These are phyloP conservation scores for Fusarium poae DNA, from an alignment of 2,329 filamentous ascomycete genomes.

Conservation along the genomic window DNA sequence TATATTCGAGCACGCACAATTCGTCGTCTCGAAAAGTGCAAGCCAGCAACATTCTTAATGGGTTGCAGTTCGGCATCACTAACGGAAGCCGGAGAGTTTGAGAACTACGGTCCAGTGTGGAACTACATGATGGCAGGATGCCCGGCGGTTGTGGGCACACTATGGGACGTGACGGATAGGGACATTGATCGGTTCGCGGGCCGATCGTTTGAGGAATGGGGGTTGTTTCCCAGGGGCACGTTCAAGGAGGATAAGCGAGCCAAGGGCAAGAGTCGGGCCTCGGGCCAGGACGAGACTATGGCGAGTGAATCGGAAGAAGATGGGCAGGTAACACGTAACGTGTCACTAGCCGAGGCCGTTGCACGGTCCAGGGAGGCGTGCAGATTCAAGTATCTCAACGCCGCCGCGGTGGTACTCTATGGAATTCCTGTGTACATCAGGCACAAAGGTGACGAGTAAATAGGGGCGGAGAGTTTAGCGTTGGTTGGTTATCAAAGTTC, in stretches of 20 bases:
- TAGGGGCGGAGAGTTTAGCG: slow-evolving; percentile 21
- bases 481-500: slow-evolving; percentile 16
- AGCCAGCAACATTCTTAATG: slow-evolving; percentile 87
- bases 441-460: slow-evolving; percentile 44
- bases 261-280: slow-evolving; percentile 47
- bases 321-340: slow-evolving; percentile 52
- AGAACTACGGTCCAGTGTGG: slow-evolving; percentile 89
- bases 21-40: slow-evolving; percentile 79
- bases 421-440: slow-evolving; percentile 90
- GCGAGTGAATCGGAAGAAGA: slow-evolving; percentile 44
- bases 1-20: slow-evolving; percentile 91
- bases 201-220: slow-evolving; percentile 86
- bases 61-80: slow-evolving; percentile 91
- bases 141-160: slow-evolving; percentile 88
- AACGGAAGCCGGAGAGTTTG: slow-evolving; percentile 83
- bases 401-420: slow-evolving; percentile 93
- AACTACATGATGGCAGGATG: slow-evolving; percentile 91
- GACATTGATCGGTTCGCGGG: slow-evolving; percentile 95
- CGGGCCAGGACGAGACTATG: slow-evolving; percentile 39
- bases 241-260: slow-evolving; percentile 55
- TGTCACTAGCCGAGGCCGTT: slow-evolving; percentile 84
- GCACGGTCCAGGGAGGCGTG: slow-evolving; percentile 81
- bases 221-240: slow-evolving; percentile 69
- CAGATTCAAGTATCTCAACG: slow-evolving; percentile 90
- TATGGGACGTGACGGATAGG: slow-evolving; percentile 98